Evolutionary conservation across 371 early-diverging fungal genomes (phyloP), one percentile per base, ranked within the genome.

Genomic region (Actinomucor elegans): DNA sequence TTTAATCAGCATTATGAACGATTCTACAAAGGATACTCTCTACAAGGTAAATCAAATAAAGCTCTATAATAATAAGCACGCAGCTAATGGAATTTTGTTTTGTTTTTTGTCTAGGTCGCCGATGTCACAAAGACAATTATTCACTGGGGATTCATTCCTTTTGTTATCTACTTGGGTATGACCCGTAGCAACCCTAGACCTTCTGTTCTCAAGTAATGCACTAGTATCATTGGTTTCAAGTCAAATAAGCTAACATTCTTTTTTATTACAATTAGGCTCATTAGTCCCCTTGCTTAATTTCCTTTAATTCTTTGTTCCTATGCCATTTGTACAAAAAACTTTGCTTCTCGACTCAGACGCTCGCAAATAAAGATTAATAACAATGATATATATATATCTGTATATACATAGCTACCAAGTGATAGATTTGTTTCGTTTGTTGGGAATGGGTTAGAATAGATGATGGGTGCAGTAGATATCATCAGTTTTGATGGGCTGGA

Each of bases 91-190:
- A 52, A 34, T 1, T 23, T 14, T 20, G 5, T 23, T 10, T 55
- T 14, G 35, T 4, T 52, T 9, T 38, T 11, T 59, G 11, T 64
- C 53, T 61, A 77, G 77, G 71, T 73, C 55, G 62, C 73, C 54
- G 79, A 79, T 47, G 55, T 80, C 41, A 78, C 81, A 63, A 83
- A 83, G 67, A 77, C 78, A 26, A 56, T 83, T 33, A 55, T 86
- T 26, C 86, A 86, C 66, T 84, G 83, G 81, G 86, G 86, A 9
- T 86, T 83, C 55, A 79, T 86, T 67, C 86, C 86, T 24, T 71
- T 85, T 57, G 79, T 86, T 51, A 68, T 86, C 59, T 84, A 83
- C 61, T 78, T 85, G 59, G 86, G 86, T 52, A 73, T 71, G 69
- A 77, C 77, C 31, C 71, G 76, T 52, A 80, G 79, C 62, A 74